These are phyloP conservation scores for Hypoxylon sp. DNA, from an alignment of 2,329 filamentous ascomycete species.

Conservation along the genomic window DNA sequence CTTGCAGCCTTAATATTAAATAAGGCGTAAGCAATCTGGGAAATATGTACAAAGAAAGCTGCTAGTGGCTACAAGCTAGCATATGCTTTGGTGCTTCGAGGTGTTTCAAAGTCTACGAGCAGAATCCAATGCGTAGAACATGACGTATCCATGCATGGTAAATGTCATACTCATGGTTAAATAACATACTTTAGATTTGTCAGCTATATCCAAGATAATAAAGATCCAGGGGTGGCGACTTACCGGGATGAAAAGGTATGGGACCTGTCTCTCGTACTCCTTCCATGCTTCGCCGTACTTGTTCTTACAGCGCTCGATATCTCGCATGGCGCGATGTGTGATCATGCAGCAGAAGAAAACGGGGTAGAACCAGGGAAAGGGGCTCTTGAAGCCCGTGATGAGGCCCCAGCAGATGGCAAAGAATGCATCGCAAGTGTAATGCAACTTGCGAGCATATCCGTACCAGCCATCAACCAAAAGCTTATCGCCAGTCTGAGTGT, in stretches of 20 bases:
- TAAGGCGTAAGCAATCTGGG: conserved; percentile 24
- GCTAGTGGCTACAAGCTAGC: conserved; percentile 22
- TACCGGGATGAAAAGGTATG: conserved; percentile 80
- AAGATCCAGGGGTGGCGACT: conserved; percentile 34
- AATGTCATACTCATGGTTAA: conserved; percentile 14
- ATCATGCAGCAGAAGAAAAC: conserved; percentile 87
- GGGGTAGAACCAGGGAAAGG: conserved; percentile 92
- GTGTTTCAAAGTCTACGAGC: not conserved
- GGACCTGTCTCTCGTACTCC: conserved; percentile 84
- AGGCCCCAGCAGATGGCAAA: conserved; percentile 67
- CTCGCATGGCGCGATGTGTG: conserved; percentile 80
- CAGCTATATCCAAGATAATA: not conserved
- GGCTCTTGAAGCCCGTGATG: conserved; percentile 71
- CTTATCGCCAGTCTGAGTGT: conserved; percentile 79
- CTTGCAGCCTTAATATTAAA: conserved; percentile 36
- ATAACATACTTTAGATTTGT: conserved; percentile 33
- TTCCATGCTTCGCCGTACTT: conserved; percentile 88
- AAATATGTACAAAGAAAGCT: conserved; percentile 44
- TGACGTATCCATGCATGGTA: not conserved
- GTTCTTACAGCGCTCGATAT: conserved; percentile 80
- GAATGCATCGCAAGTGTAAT: conserved; percentile 66
- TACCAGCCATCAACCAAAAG: conserved; percentile 92
- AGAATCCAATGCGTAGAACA: conserved; percentile 8
- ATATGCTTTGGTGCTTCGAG: conserved; percentile 11
- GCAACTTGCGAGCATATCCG: conserved; percentile 75